Base-by-base conservation (phyloP, 768 basidiomycete species). In the Boletus subparvulus region DNA sequence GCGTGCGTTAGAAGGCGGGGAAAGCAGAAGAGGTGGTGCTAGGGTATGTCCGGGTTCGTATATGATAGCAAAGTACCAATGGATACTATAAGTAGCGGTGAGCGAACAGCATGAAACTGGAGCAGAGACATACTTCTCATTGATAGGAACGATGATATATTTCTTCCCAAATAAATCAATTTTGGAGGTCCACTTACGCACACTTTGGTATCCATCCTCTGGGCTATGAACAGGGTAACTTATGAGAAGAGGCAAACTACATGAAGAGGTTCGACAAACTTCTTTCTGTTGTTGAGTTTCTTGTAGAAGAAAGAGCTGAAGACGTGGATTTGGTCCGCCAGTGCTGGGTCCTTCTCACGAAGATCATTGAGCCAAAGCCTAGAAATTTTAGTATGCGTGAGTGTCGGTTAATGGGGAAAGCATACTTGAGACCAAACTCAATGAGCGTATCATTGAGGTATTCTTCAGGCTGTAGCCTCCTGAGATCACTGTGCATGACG, bases 291-390 rank as follows among this genome's bases (percentile, higher is more conserved):
- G 52, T 81, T 87, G 28, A 99, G 74, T 72, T 97, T 96, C 77
- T 95, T 92, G 78, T 95, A 98, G 73, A 99, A 98, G 75, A 98
- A 99, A 0, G 95, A 95, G 70, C 88, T 98, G 77, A 98, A 98
- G 5, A 98, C 82, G 65, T 98, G 88, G 1, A 95, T 79, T 62
- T 90, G 81, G 3, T 85, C 80, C 2, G 85, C 90, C 5, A 91
- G 73, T 16, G 78, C 78, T 3, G 87, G 86, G 58, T 87, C 68
- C 36, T 65, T 73, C 37, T 69, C 73, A 59, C 83, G 80, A 26
- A 91, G 71, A 8, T 81, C 78, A 48, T 75, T 79, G 11, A 87
- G 77, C 87, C 90, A 92, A 14, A 86, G 75, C 69, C 94, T 95
- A 54, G 8, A 26, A 26, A 19, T 52, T 35, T 65, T 50, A 63